phyloP scores from a whole-genome alignment of 257 asterid species.

The Jacaranda copaia region DNA sequence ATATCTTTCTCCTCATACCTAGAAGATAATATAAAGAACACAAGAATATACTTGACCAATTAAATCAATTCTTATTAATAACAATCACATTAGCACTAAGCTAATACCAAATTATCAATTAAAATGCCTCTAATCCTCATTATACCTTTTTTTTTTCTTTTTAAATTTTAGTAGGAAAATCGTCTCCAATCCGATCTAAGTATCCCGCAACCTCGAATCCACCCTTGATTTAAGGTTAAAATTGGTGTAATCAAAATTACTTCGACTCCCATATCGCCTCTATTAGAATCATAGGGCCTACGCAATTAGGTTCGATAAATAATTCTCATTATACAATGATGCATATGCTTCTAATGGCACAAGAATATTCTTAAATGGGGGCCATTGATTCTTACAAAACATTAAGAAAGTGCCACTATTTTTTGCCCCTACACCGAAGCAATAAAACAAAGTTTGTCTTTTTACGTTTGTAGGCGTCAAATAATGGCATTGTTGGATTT shows the following conservation, averaged over 20 bases:
- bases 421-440: conserved; percentile 11
- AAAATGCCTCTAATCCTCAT: conserved; percentile 24
- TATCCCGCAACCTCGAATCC: too few species aligned
- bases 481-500: conserved; percentile 2
- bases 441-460: conserved; percentile 39
- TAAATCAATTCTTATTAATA: conserved; percentile 9
- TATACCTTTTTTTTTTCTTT: too few species aligned
- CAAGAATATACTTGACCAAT: conserved; percentile 38
- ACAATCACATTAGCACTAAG: conserved; percentile 13
- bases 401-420: conserved; percentile 13
- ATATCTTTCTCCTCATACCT: conserved; percentile 20
- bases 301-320: too few species aligned
- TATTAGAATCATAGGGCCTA: too few species aligned
- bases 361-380: conserved; percentile 42
- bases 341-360: conserved; percentile 32
- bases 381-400: conserved; percentile 26
- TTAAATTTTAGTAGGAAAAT: too few species aligned
- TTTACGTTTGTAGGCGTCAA: conserved; percentile 15
- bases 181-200: too few species aligned
- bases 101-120: neutral
- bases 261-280: too few species aligned
- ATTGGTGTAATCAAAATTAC: too few species aligned
- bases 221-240: too few species aligned
- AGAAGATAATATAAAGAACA: conserved; percentile 33
- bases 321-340: conserved; percentile 5